Conservation (phyloP, 1,284 basidiomycete genomes). For the Ustilago curta region DNA sequence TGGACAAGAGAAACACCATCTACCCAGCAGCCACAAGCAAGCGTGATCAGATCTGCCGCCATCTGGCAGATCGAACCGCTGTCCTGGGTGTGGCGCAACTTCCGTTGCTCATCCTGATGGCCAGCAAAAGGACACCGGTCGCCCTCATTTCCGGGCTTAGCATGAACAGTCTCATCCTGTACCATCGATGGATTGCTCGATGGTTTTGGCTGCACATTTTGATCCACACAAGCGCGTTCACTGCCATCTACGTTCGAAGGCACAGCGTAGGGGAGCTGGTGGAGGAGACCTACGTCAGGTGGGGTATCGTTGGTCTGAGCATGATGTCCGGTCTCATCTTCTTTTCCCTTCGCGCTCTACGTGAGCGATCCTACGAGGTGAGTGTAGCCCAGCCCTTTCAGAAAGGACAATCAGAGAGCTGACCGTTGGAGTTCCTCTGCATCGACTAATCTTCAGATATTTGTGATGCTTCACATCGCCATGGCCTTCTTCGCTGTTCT, state of each 20-base stretch:
- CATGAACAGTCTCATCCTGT: constrained; percentile 65
- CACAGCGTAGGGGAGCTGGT: constrained; percentile 17
- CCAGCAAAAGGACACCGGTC: constrained; percentile 66
- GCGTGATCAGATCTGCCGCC: constrained; percentile 34
- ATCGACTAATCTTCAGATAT: constrained; percentile 37
- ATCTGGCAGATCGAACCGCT: constrained; percentile 63
- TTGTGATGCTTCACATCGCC: constrained; percentile 64
- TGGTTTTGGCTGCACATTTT: constrained; percentile 56
- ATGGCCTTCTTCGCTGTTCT: constrained; percentile 63
- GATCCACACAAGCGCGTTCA: constrained; percentile 57
- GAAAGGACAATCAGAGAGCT: not conserved
- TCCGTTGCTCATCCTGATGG: constrained; percentile 66
- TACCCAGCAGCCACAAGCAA: constrained; percentile 26
- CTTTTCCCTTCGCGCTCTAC: constrained; percentile 34
- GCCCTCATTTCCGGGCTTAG: constrained; percentile 56
- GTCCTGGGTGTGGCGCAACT: constrained; percentile 58
- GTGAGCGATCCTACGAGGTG: constrained; percentile 46
- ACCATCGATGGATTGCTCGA: constrained; percentile 68
- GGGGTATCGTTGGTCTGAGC: constrained; percentile 54
- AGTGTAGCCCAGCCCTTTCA: not conserved
- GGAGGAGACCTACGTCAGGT: constrained; percentile 58
- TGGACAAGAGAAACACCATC: constrained; percentile 21
- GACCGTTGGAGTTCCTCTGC: not conserved
- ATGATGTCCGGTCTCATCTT: constrained; percentile 49
- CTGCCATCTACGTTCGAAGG: constrained; percentile 16